phyloP scores from a whole-genome alignment of 2,329 filamentous ascomycete genomes.

The Dactylonectria estremocensis region DNA sequence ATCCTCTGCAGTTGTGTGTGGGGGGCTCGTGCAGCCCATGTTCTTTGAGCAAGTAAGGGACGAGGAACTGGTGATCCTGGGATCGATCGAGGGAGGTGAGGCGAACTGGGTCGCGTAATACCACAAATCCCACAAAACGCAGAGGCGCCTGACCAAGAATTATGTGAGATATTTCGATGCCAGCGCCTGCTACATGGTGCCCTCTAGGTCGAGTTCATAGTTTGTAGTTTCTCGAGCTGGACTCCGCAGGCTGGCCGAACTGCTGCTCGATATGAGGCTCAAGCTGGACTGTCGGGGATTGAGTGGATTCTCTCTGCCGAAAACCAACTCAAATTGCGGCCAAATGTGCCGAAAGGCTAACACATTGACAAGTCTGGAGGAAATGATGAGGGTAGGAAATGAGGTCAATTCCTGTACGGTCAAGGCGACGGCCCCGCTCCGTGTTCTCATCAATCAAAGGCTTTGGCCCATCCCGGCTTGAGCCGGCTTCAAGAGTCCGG shows the following conservation, averaged over 20 bases:
- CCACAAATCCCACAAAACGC: constrained; percentile 10
- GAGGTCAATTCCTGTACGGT: constrained; percentile 14
- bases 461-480: constrained; percentile 12
- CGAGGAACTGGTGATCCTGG: constrained; percentile 30
- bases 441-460: constrained; percentile 1
- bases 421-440: constrained; percentile 1
- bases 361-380: constrained; percentile 4
- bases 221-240: background rate
- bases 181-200: too few species aligned
- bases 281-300: constrained; percentile 1
- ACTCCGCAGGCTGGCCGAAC: background rate
- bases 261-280: constrained; percentile 1
- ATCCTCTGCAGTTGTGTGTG: constrained; percentile 8
- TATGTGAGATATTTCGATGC: background rate
- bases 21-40: constrained; percentile 37
- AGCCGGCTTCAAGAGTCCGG: constrained; percentile 8
- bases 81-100: constrained; percentile 31
- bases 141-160: constrained; percentile 8
- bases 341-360: constrained; percentile 19
- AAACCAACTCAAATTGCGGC: background rate
- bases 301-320: background rate
- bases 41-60: constrained; percentile 32
- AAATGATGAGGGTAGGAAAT: background rate
- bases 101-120: constrained; percentile 6
- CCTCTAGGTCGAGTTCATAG: background rate